phyloP scores from a whole-genome alignment of 2,329 filamentous ascomycete species.

The Fusarium lateritium region DNA sequence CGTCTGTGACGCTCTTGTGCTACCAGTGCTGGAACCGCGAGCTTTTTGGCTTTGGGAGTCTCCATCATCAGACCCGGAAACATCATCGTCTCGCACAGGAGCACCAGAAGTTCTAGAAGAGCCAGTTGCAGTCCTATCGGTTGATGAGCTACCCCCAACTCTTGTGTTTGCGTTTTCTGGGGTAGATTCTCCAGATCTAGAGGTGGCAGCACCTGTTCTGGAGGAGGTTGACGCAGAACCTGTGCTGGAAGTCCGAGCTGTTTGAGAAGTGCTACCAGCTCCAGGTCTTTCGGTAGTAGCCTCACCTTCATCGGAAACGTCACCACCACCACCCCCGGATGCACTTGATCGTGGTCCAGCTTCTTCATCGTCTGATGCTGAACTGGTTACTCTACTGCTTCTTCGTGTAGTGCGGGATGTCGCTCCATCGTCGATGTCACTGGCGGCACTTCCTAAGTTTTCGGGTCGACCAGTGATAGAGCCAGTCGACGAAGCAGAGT shows the following conservation, averaged over 20 bases:
- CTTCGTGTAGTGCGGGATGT: background rate
- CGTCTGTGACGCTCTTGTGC: background rate
- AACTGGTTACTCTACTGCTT: background rate
- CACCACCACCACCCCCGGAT: fast-evolving
- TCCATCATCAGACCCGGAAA: background rate
- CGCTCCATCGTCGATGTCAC: fast-evolving
- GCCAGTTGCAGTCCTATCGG: background rate
- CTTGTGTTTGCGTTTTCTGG: background rate
- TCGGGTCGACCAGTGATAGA: background rate
- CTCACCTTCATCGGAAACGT: background rate
- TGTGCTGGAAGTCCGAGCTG: fast-evolving
- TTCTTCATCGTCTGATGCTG: no score
- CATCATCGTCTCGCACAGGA: fast-evolving
- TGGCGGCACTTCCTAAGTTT: fast-evolving
- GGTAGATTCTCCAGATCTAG: background rate
- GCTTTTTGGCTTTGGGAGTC: background rate
- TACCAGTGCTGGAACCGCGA: background rate
- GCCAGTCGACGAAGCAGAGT: background rate
- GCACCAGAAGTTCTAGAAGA: background rate
- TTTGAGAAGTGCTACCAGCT: background rate
- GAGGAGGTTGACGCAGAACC: background rate
- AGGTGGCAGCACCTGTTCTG: background rate
- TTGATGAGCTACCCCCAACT: background rate
- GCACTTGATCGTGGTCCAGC: background rate
- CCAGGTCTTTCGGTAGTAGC: background rate